Percentiles rank a stretch among this genome's conserved stretches.
These are phyloP conservation scores for Clavispora carvajalis DNA, from an alignment of 805 yeast species.

Conservation along the genomic window DNA sequence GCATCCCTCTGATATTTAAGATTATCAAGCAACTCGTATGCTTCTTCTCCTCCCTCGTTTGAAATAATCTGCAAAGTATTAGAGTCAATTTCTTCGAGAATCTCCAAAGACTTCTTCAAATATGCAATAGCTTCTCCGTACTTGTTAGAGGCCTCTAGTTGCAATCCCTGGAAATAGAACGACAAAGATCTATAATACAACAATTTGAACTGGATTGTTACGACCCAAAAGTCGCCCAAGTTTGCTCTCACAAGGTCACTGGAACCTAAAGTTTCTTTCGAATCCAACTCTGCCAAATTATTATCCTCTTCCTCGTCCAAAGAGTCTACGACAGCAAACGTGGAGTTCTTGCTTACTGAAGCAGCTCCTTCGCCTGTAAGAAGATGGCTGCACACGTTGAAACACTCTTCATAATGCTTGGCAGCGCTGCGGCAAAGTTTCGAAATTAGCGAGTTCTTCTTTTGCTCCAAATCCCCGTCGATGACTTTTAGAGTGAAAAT, in stretches of 20 bases:
- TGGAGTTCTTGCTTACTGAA: slow-evolving; percentile 7
- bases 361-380: slow-evolving; percentile 11
- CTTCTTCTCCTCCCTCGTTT: slow-evolving; percentile 20
- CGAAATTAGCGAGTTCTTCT: slow-evolving; percentile 66
- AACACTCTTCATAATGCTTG: slow-evolving; percentile 48
- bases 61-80: slow-evolving; percentile 18
- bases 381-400: slow-evolving; percentile 33
- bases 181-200: slow-evolving; percentile 56
- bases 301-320: slow-evolving; percentile 26
- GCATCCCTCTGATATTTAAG: slow-evolving; percentile 39
- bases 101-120: slow-evolving; percentile 45
- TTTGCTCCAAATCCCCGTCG: slow-evolving; percentile 42
- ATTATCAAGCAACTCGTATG: slow-evolving; percentile 36
- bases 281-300: slow-evolving; percentile 1
- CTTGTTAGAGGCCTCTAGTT: slow-evolving; percentile 50
- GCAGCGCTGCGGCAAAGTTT: slow-evolving; percentile 66
- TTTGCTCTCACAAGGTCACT: slow-evolving; percentile 20
- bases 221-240: slow-evolving; percentile 44
- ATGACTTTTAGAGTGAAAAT: slow-evolving; percentile 63
- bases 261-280: slow-evolving; percentile 6
- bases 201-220: slow-evolving; percentile 46
- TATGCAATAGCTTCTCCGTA: slow-evolving; percentile 76
- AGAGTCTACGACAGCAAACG: slow-evolving; percentile 17
- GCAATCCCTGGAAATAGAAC: slow-evolving; percentile 52
- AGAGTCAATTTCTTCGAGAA: slow-evolving; percentile 30